Evolutionary conservation across 805 yeast genomes (phyloP).

Genomic region (Sporopachydermia lactativora): DNA sequence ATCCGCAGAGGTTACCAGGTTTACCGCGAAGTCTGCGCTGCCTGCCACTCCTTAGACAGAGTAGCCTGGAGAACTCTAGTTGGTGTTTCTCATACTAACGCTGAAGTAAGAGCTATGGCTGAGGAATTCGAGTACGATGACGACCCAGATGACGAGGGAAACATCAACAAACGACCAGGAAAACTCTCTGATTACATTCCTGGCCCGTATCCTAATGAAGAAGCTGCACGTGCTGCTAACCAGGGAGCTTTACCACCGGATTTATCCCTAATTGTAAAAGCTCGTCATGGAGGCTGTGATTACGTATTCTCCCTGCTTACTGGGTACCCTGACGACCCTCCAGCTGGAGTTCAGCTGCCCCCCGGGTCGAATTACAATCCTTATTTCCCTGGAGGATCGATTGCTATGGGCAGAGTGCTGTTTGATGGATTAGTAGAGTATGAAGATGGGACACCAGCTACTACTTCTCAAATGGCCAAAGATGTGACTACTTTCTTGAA

Average conservation of each 20-base stretch:
- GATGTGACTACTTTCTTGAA: constrained; percentile 91
- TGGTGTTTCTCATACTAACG: constrained; percentile 86
- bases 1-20: constrained; percentile 99
- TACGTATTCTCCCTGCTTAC: constrained; percentile 90
- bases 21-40: constrained; percentile 97
- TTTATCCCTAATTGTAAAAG: constrained; percentile 91
- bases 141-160: constrained; percentile 92
- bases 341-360: constrained; percentile 91
- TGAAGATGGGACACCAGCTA: constrained; percentile 98
- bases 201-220: constrained; percentile 93
- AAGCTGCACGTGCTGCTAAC: constrained; percentile 99
- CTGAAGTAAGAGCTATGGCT: constrained; percentile 86
- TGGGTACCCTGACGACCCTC: constrained; percentile 98
- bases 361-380: constrained; percentile 97
- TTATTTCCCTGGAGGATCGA: constrained; percentile 99
- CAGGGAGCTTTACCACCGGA: constrained; percentile 99
- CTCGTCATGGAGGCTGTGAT: constrained; percentile 97
- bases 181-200: constrained; percentile 92
- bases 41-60: constrained; percentile 94
- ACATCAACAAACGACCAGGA: constrained; percentile 96
- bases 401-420: constrained; percentile 98
- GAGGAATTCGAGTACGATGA: constrained; percentile 97
- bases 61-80: constrained; percentile 98
- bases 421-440: constrained; percentile 96
- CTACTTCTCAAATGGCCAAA: constrained; percentile 98